Evolutionary conservation across 2,329 filamentous ascomycete species (phyloP).

Genomic region (Ophiobolus disseminans): DNA sequence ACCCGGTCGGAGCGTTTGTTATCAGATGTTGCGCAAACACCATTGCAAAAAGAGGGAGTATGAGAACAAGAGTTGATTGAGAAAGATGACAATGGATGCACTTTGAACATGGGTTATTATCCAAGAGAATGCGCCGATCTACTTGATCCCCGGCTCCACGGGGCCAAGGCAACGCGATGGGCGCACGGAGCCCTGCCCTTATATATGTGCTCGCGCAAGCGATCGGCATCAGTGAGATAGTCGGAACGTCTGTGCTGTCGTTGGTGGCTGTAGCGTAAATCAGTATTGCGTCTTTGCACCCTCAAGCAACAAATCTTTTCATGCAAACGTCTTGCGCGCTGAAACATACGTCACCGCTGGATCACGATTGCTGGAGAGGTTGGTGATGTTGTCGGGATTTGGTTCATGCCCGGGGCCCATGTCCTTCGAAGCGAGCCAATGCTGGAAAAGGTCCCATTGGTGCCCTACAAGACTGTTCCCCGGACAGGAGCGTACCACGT

Average conservation of each 20-base stretch:
- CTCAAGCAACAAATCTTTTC: no score
- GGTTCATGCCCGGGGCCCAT: conserved; percentile 1
- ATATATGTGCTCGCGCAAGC: neutral
- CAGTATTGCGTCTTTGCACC: no score
- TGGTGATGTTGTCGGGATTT: conserved; percentile 2
- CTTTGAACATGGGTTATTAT: neutral
- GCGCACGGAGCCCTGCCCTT: neutral
- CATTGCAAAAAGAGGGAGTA: neutral
- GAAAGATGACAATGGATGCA: no score
- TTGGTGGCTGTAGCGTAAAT: no score
- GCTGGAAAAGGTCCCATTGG: conserved; percentile 4
- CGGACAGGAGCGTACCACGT: neutral
- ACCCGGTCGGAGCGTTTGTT: neutral
- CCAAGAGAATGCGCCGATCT: neutral
- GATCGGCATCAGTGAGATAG: neutral
- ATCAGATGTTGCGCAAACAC: neutral
- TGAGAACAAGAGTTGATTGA: neutral
- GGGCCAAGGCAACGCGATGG: neutral
- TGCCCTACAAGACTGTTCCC: neutral
- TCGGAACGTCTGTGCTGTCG: neutral
- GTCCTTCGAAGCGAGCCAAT: conserved; percentile 2
- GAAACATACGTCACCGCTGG: no score
- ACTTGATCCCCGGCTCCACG: neutral
- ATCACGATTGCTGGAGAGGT: neutral
- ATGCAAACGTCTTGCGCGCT: no score